These are phyloP conservation scores for Trichoderma endophyticum DNA, from an alignment of 2,329 filamentous ascomycete species.

Conservation along the genomic window DNA sequence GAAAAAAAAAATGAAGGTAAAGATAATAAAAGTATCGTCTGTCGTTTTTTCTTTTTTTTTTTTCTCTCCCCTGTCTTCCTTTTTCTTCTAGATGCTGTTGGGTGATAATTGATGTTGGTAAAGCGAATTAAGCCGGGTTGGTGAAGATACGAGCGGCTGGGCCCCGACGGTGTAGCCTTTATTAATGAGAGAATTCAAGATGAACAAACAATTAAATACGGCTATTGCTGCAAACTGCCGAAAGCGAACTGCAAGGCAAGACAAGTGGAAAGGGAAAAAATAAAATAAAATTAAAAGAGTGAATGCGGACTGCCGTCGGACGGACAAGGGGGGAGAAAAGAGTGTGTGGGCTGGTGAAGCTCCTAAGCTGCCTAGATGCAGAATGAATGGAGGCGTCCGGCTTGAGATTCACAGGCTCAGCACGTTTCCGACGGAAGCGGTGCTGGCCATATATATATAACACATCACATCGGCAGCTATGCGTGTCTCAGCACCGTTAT, in stretches of 20 bases:
- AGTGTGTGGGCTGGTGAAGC: constrained; percentile 6
- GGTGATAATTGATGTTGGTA: background rate
- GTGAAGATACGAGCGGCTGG: background rate
- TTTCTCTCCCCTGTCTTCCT: background rate
- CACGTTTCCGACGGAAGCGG: constrained; percentile 12
- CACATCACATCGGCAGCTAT: constrained; percentile 7
- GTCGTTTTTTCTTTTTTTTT: background rate
- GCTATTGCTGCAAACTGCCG: constrained; percentile 12
- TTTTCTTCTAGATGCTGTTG: constrained; percentile 5
- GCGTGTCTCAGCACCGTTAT: constrained; percentile 13
- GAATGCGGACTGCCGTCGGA: background rate
- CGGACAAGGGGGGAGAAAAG: background rate
- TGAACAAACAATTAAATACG: constrained; percentile 1
- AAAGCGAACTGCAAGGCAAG: constrained; percentile 1
- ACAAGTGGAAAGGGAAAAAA: background rate
- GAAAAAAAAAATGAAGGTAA: background rate
- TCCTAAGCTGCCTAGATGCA: background rate
- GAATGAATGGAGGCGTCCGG: constrained; percentile 16
- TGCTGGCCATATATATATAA: constrained; percentile 7
- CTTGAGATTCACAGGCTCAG: constrained; percentile 11
- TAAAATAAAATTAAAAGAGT: background rate
- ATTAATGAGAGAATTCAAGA: background rate
- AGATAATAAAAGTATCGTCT: background rate
- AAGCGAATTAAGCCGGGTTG: background rate
- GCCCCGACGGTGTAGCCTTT: background rate